Conservation (phyloP, 345 rosid genomes). For the Citrus unshiu region DNA sequence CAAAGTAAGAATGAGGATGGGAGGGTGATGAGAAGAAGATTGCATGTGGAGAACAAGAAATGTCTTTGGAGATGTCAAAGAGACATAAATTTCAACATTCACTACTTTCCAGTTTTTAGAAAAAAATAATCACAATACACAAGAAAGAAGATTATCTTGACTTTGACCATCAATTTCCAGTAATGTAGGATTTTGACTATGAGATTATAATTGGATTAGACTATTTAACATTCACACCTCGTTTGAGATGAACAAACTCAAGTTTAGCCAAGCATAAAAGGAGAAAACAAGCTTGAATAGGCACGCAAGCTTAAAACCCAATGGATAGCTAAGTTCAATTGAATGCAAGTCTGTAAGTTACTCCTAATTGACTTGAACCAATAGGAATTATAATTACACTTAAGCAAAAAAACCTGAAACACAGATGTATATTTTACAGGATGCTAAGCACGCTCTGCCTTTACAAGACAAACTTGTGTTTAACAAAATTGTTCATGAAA, state of each 20-base stretch:
- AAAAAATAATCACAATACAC: not conserved
- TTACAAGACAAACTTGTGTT: not conserved
- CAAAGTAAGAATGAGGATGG: not conserved
- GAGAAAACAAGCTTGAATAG: not conserved
- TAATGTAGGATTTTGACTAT: not conserved
- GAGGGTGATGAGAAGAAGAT: not conserved
- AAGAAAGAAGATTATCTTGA: conserved; percentile 4
- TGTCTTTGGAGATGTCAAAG: not conserved
- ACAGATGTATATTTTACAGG: not conserved
- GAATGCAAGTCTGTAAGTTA: not conserved
- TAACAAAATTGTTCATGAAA: not conserved
- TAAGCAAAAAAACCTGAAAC: not conserved
- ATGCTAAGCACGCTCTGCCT: not conserved
- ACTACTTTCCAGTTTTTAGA: not conserved
- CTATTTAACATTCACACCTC: not conserved
- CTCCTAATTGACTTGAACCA: not conserved
- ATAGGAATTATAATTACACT: not conserved
- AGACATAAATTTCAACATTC: not conserved
- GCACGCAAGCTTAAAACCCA: not conserved
- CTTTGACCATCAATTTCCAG: not conserved
- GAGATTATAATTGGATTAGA: not conserved
- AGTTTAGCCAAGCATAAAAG: not conserved
- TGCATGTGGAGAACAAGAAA: not conserved
- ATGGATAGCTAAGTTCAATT: not conserved
- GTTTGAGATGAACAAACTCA: not conserved